Percentiles rank a stretch among this genome's conserved stretches.
Conservation (phyloP, 139 green algal species). For the Chlamydomonas eustigma region DNA sequence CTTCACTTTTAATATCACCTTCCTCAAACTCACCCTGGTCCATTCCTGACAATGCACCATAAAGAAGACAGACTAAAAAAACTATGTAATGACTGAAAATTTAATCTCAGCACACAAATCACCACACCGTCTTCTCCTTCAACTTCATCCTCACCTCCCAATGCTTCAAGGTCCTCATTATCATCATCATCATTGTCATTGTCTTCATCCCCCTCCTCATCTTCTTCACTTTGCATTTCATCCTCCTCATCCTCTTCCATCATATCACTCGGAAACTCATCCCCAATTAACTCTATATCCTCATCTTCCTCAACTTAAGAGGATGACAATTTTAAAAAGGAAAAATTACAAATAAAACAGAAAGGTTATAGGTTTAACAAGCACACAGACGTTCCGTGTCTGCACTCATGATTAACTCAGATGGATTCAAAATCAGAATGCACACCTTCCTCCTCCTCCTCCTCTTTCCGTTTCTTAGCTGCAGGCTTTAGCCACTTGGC, state of each 20-base stretch:
- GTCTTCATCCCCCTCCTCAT: conserved; percentile 18
- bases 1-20: conserved; percentile 16
- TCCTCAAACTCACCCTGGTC: conserved; percentile 23
- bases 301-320: conserved; percentile 27
- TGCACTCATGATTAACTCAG: too few species aligned
- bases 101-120: conserved; percentile 14
- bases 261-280: conserved; percentile 18
- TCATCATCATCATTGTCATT: conserved; percentile 26
- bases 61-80: neutral
- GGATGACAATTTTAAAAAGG: neutral
- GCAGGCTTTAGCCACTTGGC: conserved; percentile 71
- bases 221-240: conserved; percentile 26
- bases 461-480: neutral
- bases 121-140: conserved; percentile 23
- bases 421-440: neutral
- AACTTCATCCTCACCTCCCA: neutral
- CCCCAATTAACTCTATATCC: conserved; percentile 11
- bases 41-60: conserved; percentile 9
- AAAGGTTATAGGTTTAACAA: neutral
- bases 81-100: neutral
- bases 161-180: conserved; percentile 30
- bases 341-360: neutral
- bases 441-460: neutral
- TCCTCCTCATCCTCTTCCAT: conserved; percentile 24
- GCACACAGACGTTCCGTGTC: too few species aligned